phyloP scores from a whole-genome alignment of 306 rosid genomes.

The Betula pendula region DNA sequence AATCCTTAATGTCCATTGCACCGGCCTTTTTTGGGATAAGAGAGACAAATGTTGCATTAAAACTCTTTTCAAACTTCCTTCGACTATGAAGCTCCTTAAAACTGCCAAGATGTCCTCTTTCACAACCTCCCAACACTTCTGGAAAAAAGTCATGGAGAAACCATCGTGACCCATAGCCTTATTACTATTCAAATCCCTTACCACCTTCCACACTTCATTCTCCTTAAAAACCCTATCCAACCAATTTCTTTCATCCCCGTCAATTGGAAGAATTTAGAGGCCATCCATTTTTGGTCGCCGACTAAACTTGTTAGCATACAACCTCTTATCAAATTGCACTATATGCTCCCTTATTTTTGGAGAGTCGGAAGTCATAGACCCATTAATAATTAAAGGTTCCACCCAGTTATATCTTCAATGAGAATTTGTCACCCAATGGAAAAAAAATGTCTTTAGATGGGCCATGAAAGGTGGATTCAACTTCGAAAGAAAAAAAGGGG shows the following conservation, averaged over 20 bases:
- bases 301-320: not conserved
- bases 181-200: not conserved
- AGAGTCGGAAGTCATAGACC: too few species aligned
- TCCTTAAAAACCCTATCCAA: not conserved
- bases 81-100: not conserved
- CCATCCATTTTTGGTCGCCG: not conserved
- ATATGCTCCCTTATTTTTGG: too few species aligned
- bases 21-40: not conserved
- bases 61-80: not conserved
- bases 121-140: not conserved
- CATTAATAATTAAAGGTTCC: too few species aligned
- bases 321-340: too few species aligned
- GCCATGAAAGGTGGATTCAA: too few species aligned
- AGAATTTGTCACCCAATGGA: not conserved
- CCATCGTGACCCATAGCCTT: not conserved
- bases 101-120: not conserved
- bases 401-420: not conserved
- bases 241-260: not conserved
- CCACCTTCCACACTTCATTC: not conserved
- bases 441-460: too few species aligned
- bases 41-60: not conserved
- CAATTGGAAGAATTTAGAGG: not conserved
- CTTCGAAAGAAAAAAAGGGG: too few species aligned
- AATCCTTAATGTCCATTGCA: not conserved
- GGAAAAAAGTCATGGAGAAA: not conserved